These are phyloP conservation scores for Quercus robur DNA, from an alignment of 306 rosid species.

Conservation along the genomic window DNA sequence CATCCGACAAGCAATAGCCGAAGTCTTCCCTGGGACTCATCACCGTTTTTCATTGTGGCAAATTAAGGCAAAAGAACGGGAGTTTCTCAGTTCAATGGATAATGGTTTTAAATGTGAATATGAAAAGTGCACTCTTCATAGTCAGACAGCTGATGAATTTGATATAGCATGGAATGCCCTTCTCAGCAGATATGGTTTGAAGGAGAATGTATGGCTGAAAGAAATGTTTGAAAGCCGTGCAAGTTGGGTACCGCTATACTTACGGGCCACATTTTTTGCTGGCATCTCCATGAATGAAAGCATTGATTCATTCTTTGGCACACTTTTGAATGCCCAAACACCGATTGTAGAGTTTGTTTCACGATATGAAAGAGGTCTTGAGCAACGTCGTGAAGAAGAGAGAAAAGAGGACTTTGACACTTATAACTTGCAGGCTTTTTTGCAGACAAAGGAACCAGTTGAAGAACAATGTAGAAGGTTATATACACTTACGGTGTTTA, in stretches of 20 bases:
- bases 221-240: slow-evolving; percentile 84
- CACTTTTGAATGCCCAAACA: slow-evolving; percentile 68
- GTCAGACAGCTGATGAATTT: slow-evolving; percentile 73
- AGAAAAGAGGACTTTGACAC: slow-evolving; percentile 80
- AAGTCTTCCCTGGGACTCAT: slow-evolving; percentile 67
- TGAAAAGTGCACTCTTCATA: slow-evolving; percentile 73
- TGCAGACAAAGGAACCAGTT: slow-evolving; percentile 88
- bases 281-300: slow-evolving; percentile 74
- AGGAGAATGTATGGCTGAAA: slow-evolving; percentile 69
- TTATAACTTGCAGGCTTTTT: slow-evolving; percentile 64
- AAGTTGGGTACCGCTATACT: slow-evolving; percentile 82
- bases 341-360: slow-evolving; percentile 68
- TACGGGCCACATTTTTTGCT: slow-evolving; percentile 74
- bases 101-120: slow-evolving; percentile 61
- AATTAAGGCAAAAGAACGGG: slow-evolving; percentile 74
- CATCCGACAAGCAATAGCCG: slow-evolving; percentile 70
- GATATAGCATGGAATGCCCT: slow-evolving; percentile 70
- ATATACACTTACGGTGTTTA: slow-evolving; percentile 73
- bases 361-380: slow-evolving; percentile 77
- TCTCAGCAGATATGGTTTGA: slow-evolving; percentile 67
- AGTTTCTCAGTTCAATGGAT: slow-evolving; percentile 54
- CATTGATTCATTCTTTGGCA: slow-evolving; percentile 74
- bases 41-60: slow-evolving; percentile 93
- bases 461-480: slow-evolving; percentile 90
- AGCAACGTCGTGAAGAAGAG: slow-evolving; percentile 87